Percentiles rank a stretch among this genome's conserved stretches.
Evolutionary conservation across 805 yeast species (phyloP).

Genomic region (Ogataea corticis): DNA sequence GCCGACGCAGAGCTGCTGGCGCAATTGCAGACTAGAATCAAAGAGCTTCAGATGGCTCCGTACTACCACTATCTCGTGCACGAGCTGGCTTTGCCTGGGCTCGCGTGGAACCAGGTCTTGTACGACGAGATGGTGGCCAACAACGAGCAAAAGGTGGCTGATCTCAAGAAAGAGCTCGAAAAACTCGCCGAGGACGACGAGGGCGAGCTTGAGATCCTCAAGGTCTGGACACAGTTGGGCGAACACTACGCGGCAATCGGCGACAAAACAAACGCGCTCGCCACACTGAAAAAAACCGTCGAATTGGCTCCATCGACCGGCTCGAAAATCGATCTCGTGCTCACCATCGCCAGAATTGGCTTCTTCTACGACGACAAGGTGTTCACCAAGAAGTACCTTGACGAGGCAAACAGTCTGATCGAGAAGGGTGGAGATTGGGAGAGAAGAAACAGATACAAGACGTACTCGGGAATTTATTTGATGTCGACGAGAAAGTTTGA

Average conservation of each 20-base stretch:
- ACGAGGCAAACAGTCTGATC: constrained; percentile 69
- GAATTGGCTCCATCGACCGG: constrained; percentile 86
- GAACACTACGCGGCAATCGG: constrained; percentile 86
- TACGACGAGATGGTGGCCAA: constrained; percentile 50
- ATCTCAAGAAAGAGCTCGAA: constrained; percentile 53
- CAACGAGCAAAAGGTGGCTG: constrained; percentile 58
- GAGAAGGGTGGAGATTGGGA: constrained; percentile 99
- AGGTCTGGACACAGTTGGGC: constrained; percentile 76
- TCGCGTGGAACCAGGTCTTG: constrained; percentile 59
- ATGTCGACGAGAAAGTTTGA: constrained; percentile 83
- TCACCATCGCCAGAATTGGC: constrained; percentile 86
- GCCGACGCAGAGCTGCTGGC: constrained; percentile 37
- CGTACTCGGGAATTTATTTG: constrained; percentile 81
- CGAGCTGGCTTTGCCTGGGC: constrained; percentile 41
- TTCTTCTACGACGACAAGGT: constrained; percentile 80
- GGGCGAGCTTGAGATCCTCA: constrained; percentile 81
- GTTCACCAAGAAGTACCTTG: constrained; percentile 69
- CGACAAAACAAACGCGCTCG: constrained; percentile 69
- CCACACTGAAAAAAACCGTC: constrained; percentile 68
- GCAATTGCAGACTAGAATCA: constrained; percentile 53
- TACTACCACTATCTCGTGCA: constrained; percentile 69
- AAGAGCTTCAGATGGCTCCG: constrained; percentile 71
- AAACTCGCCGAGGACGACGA: constrained; percentile 69
- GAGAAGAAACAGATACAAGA: constrained; percentile 90
- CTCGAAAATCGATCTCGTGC: constrained; percentile 79